Conservation (phyloP, 2,329 filamentous ascomycete genomes). For the Cladosporium oxysporum region DNA sequence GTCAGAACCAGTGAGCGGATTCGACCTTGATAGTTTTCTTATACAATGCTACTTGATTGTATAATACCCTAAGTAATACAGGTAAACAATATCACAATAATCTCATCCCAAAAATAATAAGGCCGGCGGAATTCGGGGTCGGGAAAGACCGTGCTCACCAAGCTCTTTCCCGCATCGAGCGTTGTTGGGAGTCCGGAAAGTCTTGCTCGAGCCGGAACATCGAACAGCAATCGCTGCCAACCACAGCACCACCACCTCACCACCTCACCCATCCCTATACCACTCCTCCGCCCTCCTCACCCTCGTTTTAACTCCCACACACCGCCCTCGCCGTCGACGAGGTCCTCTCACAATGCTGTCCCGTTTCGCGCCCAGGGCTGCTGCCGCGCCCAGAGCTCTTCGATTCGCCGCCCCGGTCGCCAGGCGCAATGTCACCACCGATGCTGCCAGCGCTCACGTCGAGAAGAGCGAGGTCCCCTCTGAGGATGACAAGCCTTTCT, state of each 20-base stretch:
- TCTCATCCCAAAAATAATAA: neutral
- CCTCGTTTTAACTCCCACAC: slow-evolving; percentile 5
- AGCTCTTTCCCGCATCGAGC: slow-evolving; percentile 13
- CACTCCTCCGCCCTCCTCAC: slow-evolving; percentile 1
- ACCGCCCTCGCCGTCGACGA: slow-evolving; percentile 13
- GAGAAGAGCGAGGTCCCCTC: slow-evolving; percentile 72
- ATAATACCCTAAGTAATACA: neutral
- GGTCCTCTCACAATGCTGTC: slow-evolving; percentile 36
- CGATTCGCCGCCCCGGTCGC: slow-evolving; percentile 26
- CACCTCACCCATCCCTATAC: slow-evolving; percentile 10
- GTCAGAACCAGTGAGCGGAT: neutral
- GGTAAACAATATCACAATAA: neutral
- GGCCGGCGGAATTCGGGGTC: slow-evolving; percentile 8
- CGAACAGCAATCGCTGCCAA: neutral
- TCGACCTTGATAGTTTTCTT: too few species aligned
- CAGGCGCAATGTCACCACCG: slow-evolving; percentile 83
- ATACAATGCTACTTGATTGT: neutral
- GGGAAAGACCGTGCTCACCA: slow-evolving; percentile 6
- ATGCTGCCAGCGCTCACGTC: slow-evolving; percentile 88
- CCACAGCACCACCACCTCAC: slow-evolving; percentile 10
- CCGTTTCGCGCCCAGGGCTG: slow-evolving; percentile 39
- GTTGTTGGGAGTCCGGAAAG: slow-evolving; percentile 11
- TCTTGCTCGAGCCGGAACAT: slow-evolving; percentile 4
- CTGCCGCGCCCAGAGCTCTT: slow-evolving; percentile 41
- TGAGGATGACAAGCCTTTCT: slow-evolving; percentile 91